Evolutionary conservation across 1,284 basidiomycete genomes (phyloP).

Genomic region (Austroboletus novae-zelandiae): DNA sequence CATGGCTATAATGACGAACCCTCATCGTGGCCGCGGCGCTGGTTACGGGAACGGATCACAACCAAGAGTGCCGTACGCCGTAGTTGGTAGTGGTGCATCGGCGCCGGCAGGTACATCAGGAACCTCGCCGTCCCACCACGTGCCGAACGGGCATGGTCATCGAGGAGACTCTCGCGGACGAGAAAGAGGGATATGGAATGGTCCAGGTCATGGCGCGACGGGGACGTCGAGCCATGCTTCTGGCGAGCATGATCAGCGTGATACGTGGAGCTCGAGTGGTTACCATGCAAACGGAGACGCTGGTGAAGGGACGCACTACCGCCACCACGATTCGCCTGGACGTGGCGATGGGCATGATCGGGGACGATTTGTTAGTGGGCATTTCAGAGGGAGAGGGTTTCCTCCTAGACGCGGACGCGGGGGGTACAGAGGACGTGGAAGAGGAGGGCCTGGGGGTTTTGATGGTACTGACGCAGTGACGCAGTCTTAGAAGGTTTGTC

Average conservation of each 20-base stretch:
- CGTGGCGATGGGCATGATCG: constrained; percentile 11
- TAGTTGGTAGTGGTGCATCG: not conserved
- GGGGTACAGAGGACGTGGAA: constrained; percentile 44
- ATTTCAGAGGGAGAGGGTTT: constrained; percentile 35
- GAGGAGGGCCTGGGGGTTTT: constrained; percentile 26
- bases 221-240: not conserved
- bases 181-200: constrained; percentile 10
- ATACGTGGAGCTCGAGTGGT: not conserved
- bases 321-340: not conserved
- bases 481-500: constrained; percentile 3
- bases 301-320: not conserved
- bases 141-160: not conserved
- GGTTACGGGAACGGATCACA: constrained; percentile 7
- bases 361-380: constrained; percentile 3
- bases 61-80: constrained; percentile 6
- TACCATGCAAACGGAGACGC: constrained; percentile 5
- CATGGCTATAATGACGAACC: constrained; percentile 65
- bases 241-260: not conserved
- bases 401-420: constrained; percentile 38
- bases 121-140: not conserved
- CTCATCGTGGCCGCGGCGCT: constrained; percentile 52
- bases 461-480: not conserved
- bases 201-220: not conserved
- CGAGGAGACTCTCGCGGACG: constrained; percentile 4
- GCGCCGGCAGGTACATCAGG: not conserved